Evolutionary conservation across 106 monocot genomes (phyloP).

Genomic region (Dioscorea zingiberensis): DNA sequence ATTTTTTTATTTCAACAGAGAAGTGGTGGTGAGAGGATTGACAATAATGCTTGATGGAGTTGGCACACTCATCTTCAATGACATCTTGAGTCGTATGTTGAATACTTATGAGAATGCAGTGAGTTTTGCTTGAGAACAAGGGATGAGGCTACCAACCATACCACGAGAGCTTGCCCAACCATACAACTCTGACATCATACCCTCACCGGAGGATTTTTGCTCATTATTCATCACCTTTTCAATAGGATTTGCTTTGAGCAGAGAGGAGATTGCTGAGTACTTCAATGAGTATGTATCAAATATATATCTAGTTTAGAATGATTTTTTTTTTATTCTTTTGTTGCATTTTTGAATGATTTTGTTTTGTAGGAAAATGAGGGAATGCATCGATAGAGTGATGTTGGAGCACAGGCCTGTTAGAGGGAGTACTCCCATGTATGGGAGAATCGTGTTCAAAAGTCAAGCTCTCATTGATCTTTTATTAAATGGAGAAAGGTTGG

Average conservation of each 20-base stretch:
- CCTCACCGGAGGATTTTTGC: conserved; percentile 22
- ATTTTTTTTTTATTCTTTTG: too few species aligned
- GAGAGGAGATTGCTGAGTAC: conserved; percentile 28
- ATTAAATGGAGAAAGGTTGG: too few species aligned
- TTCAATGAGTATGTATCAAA: conserved; percentile 33
- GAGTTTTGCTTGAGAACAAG: conserved; percentile 2
- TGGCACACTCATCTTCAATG: conserved; percentile 48
- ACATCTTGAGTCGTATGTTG: conserved; percentile 24
- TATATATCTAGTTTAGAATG: too few species aligned
- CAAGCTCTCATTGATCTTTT: too few species aligned
- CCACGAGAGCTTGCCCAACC: conserved; percentile 16
- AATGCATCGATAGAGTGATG: too few species aligned
- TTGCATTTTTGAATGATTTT: too few species aligned
- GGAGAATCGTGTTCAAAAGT: too few species aligned
- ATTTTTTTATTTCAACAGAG: conserved; percentile 35
- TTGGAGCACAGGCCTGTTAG: too few species aligned
- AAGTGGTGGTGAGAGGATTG: conserved; percentile 29
- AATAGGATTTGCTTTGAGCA: conserved; percentile 10
- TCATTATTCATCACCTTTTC: conserved; percentile 48
- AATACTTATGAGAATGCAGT: conserved; percentile 2
- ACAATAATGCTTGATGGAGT: conserved; percentile 32
- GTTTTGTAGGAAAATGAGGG: too few species aligned
- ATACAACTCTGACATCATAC: not conserved
- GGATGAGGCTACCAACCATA: not conserved
- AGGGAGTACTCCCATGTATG: too few species aligned